A percentile compares a stretch with the other conserved stretches of the same genome.
These are phyloP conservation scores for Kockovaella imperatae DNA, from an alignment of 768 basidiomycete species.

Conservation along the genomic window DNA sequence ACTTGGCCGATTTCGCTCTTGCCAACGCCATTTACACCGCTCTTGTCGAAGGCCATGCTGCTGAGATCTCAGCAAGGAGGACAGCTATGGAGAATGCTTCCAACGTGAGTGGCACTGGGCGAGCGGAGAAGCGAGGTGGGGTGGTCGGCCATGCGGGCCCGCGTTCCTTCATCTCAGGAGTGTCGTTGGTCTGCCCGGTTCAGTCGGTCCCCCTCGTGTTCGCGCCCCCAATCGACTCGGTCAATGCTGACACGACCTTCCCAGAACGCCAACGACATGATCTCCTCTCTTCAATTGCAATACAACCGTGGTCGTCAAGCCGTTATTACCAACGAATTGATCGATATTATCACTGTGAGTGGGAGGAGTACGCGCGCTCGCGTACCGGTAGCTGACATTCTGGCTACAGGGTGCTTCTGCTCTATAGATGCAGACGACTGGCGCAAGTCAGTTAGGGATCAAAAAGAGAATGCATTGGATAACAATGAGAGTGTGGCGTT, in stretches of 20 bases:
- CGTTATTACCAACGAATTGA: constrained; percentile 62
- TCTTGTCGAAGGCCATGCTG: constrained; percentile 89
- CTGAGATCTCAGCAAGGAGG: constrained; percentile 68
- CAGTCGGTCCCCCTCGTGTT: background rate
- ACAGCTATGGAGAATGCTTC: constrained; percentile 99
- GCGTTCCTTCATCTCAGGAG: background rate
- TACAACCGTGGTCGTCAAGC: constrained; percentile 99
- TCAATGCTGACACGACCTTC: background rate
- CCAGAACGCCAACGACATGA: constrained; percentile 89
- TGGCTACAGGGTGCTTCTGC: constrained; percentile 31
- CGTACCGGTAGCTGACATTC: background rate
- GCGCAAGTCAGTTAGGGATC: background rate
- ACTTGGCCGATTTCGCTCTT: constrained; percentile 87
- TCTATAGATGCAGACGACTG: constrained; percentile 21
- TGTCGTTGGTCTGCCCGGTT: background rate
- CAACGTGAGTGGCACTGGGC: constrained; percentile 49
- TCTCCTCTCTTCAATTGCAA: constrained; percentile 73
- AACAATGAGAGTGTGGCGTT: too few relatives aligned
- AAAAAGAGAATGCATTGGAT: too few relatives aligned
- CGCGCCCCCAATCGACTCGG: background rate
- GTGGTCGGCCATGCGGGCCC: background rate
- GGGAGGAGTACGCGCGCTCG: too few relatives aligned
- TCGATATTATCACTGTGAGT: constrained; percentile 43
- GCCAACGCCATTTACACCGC: constrained; percentile 94
- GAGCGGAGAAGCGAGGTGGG: background rate